These are phyloP conservation scores for Sanguinoderma infundibulare DNA, from an alignment of 1,284 basidiomycete species.

Conservation along the genomic window DNA sequence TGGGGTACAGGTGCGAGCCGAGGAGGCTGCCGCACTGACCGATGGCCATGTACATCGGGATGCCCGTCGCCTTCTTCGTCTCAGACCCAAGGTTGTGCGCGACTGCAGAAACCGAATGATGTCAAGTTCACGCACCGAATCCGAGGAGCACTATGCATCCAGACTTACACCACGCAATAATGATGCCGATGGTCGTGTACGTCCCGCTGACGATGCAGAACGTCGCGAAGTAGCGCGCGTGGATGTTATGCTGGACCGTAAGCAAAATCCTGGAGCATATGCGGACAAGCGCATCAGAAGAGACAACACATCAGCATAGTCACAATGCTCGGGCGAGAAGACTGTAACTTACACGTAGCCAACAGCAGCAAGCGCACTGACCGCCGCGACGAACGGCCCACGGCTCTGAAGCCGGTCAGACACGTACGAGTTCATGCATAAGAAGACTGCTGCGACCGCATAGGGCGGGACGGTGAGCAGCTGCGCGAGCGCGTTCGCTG, in stretches of 20 bases:
- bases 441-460: constrained; percentile 69
- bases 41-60: constrained; percentile 77
- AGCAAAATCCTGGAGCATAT: constrained; percentile 54
- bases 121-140: background rate
- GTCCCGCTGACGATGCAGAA: constrained; percentile 75
- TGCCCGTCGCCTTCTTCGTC: constrained; percentile 76
- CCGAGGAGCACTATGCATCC: too few species aligned
- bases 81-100: constrained; percentile 79
- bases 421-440: constrained; percentile 63
- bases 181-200: constrained; percentile 68
- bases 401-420: constrained; percentile 79
- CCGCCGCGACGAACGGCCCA: constrained; percentile 59
- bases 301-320: too few species aligned
- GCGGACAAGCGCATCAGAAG: background rate
- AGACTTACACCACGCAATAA: constrained; percentile 78
- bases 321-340: background rate
- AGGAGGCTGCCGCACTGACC: constrained; percentile 76
- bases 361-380: constrained; percentile 56
- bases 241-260: constrained; percentile 47
- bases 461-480: constrained; percentile 85
- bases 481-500: constrained; percentile 61
- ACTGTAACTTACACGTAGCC: constrained; percentile 66
- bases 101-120: constrained; percentile 42
- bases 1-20: constrained; percentile 74
- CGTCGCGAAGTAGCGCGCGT: constrained; percentile 67